Percentiles rank a stretch among this genome's conserved stretches.
phyloP scores from a whole-genome alignment of 805 yeast genomes.

The Monosporozyma servazzii region DNA sequence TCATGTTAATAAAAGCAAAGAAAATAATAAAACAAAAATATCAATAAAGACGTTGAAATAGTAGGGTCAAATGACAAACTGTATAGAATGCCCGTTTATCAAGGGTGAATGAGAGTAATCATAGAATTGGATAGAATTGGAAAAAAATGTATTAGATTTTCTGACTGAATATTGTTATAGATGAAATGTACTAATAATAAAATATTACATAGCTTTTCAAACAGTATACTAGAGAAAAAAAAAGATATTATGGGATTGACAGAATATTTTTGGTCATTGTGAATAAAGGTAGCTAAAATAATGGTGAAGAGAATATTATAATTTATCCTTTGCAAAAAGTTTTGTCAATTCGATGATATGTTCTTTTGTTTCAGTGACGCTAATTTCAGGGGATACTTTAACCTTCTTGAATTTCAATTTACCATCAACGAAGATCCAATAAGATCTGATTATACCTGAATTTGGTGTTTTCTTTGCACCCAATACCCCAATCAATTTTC shows the following conservation, averaged over 20 bases:
- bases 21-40: neutral
- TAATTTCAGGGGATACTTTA: conserved; percentile 43
- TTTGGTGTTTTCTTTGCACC: conserved; percentile 78
- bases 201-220: neutral
- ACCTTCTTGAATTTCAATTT: conserved; percentile 38
- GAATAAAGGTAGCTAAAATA: too few species aligned
- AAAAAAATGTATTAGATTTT: neutral
- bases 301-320: neutral
- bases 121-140: neutral
- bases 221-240: neutral
- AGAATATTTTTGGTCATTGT: neutral
- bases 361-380: conserved; percentile 49
- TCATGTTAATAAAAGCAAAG: neutral
- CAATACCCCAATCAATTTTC: conserved; percentile 55
- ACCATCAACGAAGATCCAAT: conserved; percentile 82
- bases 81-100: too few species aligned
- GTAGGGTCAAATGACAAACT: neutral
- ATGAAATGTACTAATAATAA: neutral
- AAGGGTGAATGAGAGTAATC: too few species aligned
- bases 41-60: neutral
- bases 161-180: neutral
- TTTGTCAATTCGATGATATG: conserved; percentile 40
- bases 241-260: neutral
- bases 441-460: conserved; percentile 74
- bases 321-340: conserved; percentile 2